Evolutionary conservation across 352 stramenopile species (phyloP).

Genomic region (Phytopythium oedochilum): DNA sequence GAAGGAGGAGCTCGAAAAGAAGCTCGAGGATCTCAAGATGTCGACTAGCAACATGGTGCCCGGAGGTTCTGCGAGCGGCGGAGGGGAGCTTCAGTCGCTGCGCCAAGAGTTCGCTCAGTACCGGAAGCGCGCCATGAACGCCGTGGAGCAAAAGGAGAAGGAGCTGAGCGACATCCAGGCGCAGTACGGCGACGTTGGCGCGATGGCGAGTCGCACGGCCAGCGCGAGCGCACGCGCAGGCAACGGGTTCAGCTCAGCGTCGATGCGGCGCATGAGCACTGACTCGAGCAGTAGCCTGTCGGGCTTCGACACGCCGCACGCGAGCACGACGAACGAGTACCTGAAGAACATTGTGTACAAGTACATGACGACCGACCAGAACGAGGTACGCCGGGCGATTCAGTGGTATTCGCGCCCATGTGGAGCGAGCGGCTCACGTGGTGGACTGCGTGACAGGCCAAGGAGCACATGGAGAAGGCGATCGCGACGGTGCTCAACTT

Average conservation of each 20-base stretch:
- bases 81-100: conserved; percentile 59
- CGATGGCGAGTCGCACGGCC: conserved; percentile 26
- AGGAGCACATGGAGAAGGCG: conserved; percentile 88
- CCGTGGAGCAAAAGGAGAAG: conserved; percentile 81
- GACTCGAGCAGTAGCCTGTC: conserved; percentile 76
- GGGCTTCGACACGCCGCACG: conserved; percentile 74
- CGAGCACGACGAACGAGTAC: conserved; percentile 85
- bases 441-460: conserved; percentile 28
- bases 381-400: conserved; percentile 30
- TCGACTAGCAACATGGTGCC: conserved; percentile 29
- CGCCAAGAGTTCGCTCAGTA: conserved; percentile 81
- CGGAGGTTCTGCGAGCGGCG: conserved; percentile 15
- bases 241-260: conserved; percentile 15
- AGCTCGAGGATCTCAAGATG: conserved; percentile 59
- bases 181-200: conserved; percentile 46
- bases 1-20: conserved; percentile 74
- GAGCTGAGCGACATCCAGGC: conserved; percentile 66
- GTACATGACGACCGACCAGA: conserved; percentile 87
- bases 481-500: conserved; percentile 88
- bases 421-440: too few species aligned
- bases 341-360: conserved; percentile 91
- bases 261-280: conserved; percentile 68
- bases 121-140: conserved; percentile 68
- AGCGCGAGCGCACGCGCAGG: conserved; percentile 13
- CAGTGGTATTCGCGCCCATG: too few species aligned